phyloP scores from a whole-genome alignment of 208 protist genomes.

The Acanthamoeba polyphaga region DNA sequence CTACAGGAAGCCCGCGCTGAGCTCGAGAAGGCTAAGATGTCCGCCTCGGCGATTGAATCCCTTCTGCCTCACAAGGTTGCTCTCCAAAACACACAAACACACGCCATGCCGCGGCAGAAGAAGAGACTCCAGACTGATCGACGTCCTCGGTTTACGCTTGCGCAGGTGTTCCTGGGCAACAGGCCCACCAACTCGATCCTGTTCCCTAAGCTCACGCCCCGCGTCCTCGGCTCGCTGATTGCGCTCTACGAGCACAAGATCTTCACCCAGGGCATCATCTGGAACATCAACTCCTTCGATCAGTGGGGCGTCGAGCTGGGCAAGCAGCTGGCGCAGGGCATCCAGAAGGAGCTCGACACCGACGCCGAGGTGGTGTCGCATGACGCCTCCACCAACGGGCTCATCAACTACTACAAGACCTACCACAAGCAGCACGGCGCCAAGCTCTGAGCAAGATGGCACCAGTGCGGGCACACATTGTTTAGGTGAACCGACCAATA shows the following conservation, averaged over 20 bases:
- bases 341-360: constrained; percentile 94
- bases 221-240: constrained; percentile 95
- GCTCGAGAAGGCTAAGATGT: constrained; percentile 77
- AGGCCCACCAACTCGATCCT: constrained; percentile 97
- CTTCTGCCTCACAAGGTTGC: constrained; percentile 84
- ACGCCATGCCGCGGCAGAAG: too few relatives aligned
- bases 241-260: constrained; percentile 99
- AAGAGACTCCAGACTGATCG: too few relatives aligned
- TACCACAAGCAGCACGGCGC: constrained; percentile 34
- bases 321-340: constrained; percentile 97
- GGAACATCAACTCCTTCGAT: constrained; percentile 98
- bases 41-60: constrained; percentile 66
- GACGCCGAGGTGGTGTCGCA: constrained; percentile 89
- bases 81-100: too few relatives aligned
- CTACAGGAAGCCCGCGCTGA: constrained; percentile 83
- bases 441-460: too few relatives aligned
- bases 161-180: constrained; percentile 94
- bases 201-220: constrained; percentile 95
- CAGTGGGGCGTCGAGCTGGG: constrained; percentile 98
- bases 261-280: constrained; percentile 97
- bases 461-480: too few relatives aligned
- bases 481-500: too few relatives aligned
- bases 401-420: constrained; percentile 94
- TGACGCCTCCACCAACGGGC: constrained; percentile 96
- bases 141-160: background rate